These are phyloP conservation scores for Backusella tarrabulga DNA, from an alignment of 192 early-diverging fungal genomes.

Conservation along the genomic window DNA sequence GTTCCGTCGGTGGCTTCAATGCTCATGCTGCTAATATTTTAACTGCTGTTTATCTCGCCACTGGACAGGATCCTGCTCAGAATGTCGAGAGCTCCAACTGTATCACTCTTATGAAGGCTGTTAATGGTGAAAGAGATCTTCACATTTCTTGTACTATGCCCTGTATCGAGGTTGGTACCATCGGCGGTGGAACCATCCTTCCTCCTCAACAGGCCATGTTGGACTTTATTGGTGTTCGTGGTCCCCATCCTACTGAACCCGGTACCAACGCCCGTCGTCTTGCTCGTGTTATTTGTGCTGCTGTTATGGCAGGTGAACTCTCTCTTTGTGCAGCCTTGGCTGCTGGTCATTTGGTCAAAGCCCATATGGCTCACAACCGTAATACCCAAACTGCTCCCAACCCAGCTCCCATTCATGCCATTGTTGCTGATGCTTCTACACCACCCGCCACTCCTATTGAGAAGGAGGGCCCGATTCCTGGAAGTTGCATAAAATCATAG, in stretches of 20 bases:
- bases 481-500: constrained; percentile 47
- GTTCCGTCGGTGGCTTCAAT: constrained; percentile 88
- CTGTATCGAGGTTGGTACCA: constrained; percentile 90
- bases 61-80: constrained; percentile 95
- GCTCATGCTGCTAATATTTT: constrained; percentile 93
- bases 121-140: constrained; percentile 75
- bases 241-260: constrained; percentile 72
- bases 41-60: constrained; percentile 87
- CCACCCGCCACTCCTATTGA: constrained; percentile 21
- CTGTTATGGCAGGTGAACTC: constrained; percentile 92
- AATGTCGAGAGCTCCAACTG: constrained; percentile 93
- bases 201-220: constrained; percentile 85
- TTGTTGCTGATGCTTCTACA: constrained; percentile 5
- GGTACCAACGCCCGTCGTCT: constrained; percentile 85
- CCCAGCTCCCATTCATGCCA: not conserved
- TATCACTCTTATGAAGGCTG: constrained; percentile 91
- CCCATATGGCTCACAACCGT: constrained; percentile 88
- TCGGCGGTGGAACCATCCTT: constrained; percentile 87
- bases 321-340: constrained; percentile 83
- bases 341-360: constrained; percentile 85
- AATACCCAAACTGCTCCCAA: constrained; percentile 40
- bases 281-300: constrained; percentile 82
- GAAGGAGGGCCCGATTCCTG: constrained; percentile 10
- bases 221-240: constrained; percentile 85
- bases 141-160: constrained; percentile 93